Base-by-base conservation (phyloP, 2,329 filamentous ascomycete genomes). In the Trichoderma arundinaceum region DNA sequence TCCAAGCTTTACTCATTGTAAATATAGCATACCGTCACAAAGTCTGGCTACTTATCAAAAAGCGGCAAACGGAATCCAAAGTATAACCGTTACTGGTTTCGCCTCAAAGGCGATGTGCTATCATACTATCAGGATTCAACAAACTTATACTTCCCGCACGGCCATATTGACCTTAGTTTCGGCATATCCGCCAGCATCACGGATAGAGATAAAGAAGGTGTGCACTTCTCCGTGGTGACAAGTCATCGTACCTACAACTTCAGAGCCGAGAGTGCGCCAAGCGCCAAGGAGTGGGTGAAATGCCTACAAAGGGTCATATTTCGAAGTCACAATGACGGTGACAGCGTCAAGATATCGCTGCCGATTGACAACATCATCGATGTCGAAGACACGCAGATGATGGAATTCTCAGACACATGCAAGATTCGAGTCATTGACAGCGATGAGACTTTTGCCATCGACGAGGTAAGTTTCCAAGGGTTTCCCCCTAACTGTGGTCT, bases 271-370 rank as follows among this genome's bases (percentile, higher is more conserved):
- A 97, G 92, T 74, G 84, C 87, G 1, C 85, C 89, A 4, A 97
- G 92, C 74, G 95, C 95, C 10, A 95, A 92, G 76, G 95, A 98
- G 81, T 99, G 95, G 95, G 94, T 97, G 52, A 95, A 95, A 77
- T 88, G 91, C 61, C 82, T 99, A 32, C 94, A 97, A 74, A 91
- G 95, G 67, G 94, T 97, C 71, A 97, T 98, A 65, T 98, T 98
- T 74, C 86, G 94, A 58, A 94, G 93, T 10, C 94, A 96, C 78
- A 98, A 98, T 73, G 94, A 97, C 69, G 94, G 95, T 9, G 94
- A 97, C 74, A 97, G 94, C 74, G 92, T 99, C 76, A 98, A 98
- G 80, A 96, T 98, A 64, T 95, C 92, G 1, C 80, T 98, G 33
- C 94, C 94, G 0, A 91, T 97, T 59, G 86, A 89, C 66, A 97